phyloP scores from a whole-genome alignment of 2,329 filamentous ascomycete genomes.

The Curvularia lunata region DNA sequence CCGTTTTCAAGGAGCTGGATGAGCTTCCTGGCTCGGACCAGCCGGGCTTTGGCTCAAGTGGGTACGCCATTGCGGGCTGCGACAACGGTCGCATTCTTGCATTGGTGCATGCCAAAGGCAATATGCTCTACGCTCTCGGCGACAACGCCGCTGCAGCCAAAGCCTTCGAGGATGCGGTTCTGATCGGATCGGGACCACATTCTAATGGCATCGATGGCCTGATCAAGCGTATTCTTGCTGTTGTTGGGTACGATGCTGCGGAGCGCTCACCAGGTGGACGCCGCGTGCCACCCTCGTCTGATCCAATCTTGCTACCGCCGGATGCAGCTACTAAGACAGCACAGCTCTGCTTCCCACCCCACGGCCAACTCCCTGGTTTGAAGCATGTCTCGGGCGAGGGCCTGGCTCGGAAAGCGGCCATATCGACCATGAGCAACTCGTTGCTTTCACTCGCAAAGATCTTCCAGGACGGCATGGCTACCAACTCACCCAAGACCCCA shows the following conservation, averaged over 20 bases:
- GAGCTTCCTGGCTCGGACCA: slow-evolving; percentile 52
- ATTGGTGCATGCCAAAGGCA: slow-evolving; percentile 97
- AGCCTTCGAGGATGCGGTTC: slow-evolving; percentile 92
- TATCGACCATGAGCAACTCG: slow-evolving; percentile 95
- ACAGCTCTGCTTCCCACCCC: slow-evolving; percentile 77
- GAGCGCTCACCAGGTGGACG: slow-evolving; percentile 43
- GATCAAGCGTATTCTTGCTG: slow-evolving; percentile 76
- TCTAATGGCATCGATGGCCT: slow-evolving; percentile 76
- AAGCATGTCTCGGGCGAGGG: slow-evolving; percentile 70
- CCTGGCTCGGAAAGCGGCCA: slow-evolving; percentile 75
- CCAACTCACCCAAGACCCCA: slow-evolving; percentile 62
- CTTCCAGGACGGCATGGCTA: slow-evolving; percentile 94
- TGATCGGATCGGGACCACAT: slow-evolving; percentile 80
- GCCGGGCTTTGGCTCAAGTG: slow-evolving; percentile 74
- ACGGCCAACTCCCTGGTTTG: slow-evolving; percentile 81
- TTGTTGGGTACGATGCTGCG: slow-evolving; percentile 59
- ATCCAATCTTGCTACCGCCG: slow-evolving; percentile 80
- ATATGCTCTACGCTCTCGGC: slow-evolving; percentile 91
- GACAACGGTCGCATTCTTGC: slow-evolving; percentile 94
- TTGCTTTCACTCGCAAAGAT: slow-evolving; percentile 95
- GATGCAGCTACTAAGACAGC: slow-evolving; percentile 84
- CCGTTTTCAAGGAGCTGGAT: slow-evolving; percentile 47
- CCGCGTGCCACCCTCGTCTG: slow-evolving; percentile 47
- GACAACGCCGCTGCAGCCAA: slow-evolving; percentile 80
- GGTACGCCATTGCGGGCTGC: slow-evolving; percentile 80